Percentiles rank a stretch among this genome's conserved stretches.
Evolutionary conservation across 2,329 filamentous ascomycete genomes (phyloP).

Genomic region (Xylariaceae sp.): DNA sequence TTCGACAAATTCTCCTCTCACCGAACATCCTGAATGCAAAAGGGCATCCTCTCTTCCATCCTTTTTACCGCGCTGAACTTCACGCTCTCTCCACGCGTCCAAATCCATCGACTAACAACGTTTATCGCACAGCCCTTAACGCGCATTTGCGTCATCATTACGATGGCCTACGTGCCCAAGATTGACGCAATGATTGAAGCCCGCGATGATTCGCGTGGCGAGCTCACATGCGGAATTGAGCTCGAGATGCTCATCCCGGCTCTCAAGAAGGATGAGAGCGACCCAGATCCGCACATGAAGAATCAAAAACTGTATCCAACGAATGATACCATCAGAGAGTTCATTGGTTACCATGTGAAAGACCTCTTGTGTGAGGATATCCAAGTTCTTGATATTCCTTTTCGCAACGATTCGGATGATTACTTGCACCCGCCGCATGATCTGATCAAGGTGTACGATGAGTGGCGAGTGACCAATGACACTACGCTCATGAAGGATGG

Average conservation of each 20-base stretch:
- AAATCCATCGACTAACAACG: no score
- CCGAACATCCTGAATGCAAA: no score
- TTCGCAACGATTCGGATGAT: conserved; percentile 16
- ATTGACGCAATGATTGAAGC: conserved; percentile 20
- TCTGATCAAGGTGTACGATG: conserved; percentile 19
- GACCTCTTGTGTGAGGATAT: background rate
- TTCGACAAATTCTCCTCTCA: no score
- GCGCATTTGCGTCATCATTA: no score
- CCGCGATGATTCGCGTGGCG: conserved; percentile 13
- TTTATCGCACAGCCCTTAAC: no score
- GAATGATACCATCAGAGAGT: background rate
- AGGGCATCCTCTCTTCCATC: no score
- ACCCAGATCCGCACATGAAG: conserved; percentile 15
- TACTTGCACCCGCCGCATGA: conserved; percentile 16
- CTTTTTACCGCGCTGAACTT: no score
- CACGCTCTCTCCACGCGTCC: no score
- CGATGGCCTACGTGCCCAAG: conserved; percentile 11
- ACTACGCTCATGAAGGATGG: conserved; percentile 5
- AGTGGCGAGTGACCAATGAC: conserved; percentile 23
- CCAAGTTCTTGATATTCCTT: conserved; percentile 9
- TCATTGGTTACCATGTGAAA: background rate
- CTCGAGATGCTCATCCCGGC: conserved; percentile 25
- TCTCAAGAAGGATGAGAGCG: background rate
- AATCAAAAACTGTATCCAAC: background rate
- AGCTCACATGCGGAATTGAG: conserved; percentile 27